Evolutionary conservation across 352 stramenopile genomes (phyloP), one percentile per base, ranked within the genome.

Genomic region (Blastocystis sp.): DNA sequence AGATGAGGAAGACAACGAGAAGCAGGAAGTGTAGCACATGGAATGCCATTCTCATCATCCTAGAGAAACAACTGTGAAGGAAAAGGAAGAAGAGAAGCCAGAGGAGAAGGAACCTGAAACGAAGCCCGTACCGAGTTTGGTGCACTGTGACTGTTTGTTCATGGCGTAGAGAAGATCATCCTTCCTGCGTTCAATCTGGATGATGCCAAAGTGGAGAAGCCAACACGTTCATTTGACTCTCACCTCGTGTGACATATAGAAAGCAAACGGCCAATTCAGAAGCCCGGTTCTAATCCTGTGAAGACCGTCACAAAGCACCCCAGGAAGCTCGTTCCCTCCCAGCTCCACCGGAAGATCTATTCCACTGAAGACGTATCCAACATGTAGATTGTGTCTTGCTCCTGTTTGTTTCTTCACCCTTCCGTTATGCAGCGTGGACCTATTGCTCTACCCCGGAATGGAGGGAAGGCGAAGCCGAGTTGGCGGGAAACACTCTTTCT

Each of bases 361-460:
- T 62, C 71, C n/a, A 81, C 71, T 53, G 71, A 81, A 66, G 71
- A 81, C 60, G 38, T 81, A 34, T 17, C n/a, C 9, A 77, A 59
- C n/a, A 43, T 34, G n/a, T 77, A 61, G 41, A 4, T 61, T 41
- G 21, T 66, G 43, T 52, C 17, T 65, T 23, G 34, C n/a, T 77
- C 5, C 5, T 59, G 28, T 77, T 59, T 81, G 71, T 64, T 81
- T 62, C 23, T 45, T 5, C 1, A 52, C 28, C 28, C 28, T 34
- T 61, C 52, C 1, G 52, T 19, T 74, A 14, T 28, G 64, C 4
- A 74, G 38, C 10, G 1, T n/a, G n/a, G 21, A 53, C 1, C 1
- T 17, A 41, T 28, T 41, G 10, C 62, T 17, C 62, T 23, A 69
- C 21, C 17, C n/a, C 62, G 34, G 21, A 7, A 11, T 11, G 21